Evolutionary conservation across 768 basidiomycete genomes (phyloP).

Genomic region (Trametes coccinea): DNA sequence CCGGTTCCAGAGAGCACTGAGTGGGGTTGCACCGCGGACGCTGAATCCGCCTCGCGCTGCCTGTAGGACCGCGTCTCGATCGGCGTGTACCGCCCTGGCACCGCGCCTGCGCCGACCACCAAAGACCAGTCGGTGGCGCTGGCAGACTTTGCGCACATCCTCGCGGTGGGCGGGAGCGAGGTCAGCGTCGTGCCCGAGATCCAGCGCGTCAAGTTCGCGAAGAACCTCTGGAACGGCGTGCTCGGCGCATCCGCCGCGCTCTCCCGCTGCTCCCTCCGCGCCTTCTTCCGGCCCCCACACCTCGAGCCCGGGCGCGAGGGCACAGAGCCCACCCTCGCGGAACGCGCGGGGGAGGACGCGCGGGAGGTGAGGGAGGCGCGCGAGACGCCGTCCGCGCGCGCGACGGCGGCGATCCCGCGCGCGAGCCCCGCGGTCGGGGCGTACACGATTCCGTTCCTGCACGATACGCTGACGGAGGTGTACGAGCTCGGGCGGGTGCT

Average conservation of each 20-base stretch:
- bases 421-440: slow-evolving; percentile 37
- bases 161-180: slow-evolving; percentile 49
- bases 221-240: slow-evolving; percentile 66
- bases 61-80: slow-evolving; percentile 50
- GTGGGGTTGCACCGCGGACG: background rate
- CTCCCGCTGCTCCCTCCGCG: slow-evolving; percentile 48
- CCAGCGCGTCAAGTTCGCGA: slow-evolving; percentile 60
- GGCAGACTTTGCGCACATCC: slow-evolving; percentile 44
- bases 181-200: slow-evolving; percentile 54
- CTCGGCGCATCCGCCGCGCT: slow-evolving; percentile 56
- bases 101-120: slow-evolving; percentile 43
- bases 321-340: slow-evolving; percentile 27
- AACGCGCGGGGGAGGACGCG: background rate
- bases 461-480: slow-evolving; percentile 48
- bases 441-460: slow-evolving; percentile 49
- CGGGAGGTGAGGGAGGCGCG: background rate
- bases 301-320: slow-evolving; percentile 29
- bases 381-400: background rate
- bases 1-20: background rate
- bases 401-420: slow-evolving; percentile 14
- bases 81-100: slow-evolving; percentile 54
- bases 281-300: slow-evolving; percentile 52
- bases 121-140: slow-evolving; percentile 44
- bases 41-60: background rate
- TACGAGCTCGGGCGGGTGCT: slow-evolving; percentile 44